Percentiles rank a stretch among this genome's conserved stretches.
Evolutionary conservation across 306 rosid species (phyloP).

Genomic region (Fragaria ananassa): DNA sequence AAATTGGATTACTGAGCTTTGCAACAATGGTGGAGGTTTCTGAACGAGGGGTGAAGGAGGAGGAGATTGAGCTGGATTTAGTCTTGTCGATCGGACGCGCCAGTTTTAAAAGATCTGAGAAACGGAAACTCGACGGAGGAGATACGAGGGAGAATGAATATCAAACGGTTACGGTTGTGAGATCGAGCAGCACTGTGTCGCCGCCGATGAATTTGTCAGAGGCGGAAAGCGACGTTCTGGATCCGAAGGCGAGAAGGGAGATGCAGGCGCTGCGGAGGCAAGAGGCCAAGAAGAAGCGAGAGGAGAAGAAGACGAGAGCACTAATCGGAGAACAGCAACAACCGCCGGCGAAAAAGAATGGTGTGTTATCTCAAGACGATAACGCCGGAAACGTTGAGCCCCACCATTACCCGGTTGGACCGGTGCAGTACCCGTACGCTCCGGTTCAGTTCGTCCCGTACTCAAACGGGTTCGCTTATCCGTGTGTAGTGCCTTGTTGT

Average conservation of each 20-base stretch:
- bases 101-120: slow-evolving; percentile 32
- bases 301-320: slow-evolving; percentile 22
- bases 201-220: background rate
- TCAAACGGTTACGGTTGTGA: background rate
- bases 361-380: background rate
- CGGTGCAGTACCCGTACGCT: slow-evolving; percentile 13
- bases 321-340: background rate
- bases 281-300: slow-evolving; percentile 44
- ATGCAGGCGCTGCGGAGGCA: slow-evolving; percentile 43
- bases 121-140: background rate
- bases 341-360: slow-evolving; percentile 21
- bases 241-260: slow-evolving; percentile 28
- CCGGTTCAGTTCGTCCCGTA: slow-evolving; percentile 35
- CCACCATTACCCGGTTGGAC: slow-evolving; percentile 10
- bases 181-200: background rate
- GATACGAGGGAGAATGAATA: slow-evolving; percentile 1
- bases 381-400: background rate
- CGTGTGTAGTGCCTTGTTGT: slow-evolving; percentile 37
- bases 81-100: slow-evolving; percentile 66
- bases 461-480: slow-evolving; percentile 32
- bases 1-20: background rate
- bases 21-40: slow-evolving; percentile 26
- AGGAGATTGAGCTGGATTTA: slow-evolving; percentile 64
- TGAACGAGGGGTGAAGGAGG: slow-evolving; percentile 19
- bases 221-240: slow-evolving; percentile 9